Evolutionary conservation across 768 basidiomycete genomes (phyloP).

Genomic region (Phallus indusiatus): DNA sequence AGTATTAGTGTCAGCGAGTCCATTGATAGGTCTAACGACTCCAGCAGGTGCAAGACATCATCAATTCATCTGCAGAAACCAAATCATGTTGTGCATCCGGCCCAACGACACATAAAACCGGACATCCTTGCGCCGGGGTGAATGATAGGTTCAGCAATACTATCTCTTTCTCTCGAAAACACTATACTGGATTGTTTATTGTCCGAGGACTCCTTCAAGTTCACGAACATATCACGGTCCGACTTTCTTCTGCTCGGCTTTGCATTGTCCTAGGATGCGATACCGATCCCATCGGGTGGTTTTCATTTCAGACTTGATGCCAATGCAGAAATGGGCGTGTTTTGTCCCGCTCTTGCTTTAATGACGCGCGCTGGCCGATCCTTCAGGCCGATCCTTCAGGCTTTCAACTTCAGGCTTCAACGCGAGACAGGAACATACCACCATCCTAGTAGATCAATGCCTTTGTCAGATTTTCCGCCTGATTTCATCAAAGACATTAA

Average conservation of each 20-base stretch:
- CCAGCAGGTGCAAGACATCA: no score
- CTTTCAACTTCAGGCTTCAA: no score
- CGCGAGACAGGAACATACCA: slow-evolving; percentile 66
- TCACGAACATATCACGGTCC: slow-evolving; percentile 79
- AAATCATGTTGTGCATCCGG: no score
- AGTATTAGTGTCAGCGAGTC: no score
- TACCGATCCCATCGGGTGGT: slow-evolving; percentile 29
- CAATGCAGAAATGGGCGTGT: not conserved
- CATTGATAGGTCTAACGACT: no score
- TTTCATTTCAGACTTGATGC: slow-evolving; percentile 8
- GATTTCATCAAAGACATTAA: slow-evolving; percentile 75
- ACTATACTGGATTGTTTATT: slow-evolving; percentile 42
- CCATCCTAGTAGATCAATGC: slow-evolving; percentile 84
- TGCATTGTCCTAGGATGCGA: slow-evolving; percentile 82
- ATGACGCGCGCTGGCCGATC: not conserved
- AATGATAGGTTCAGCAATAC: no score
- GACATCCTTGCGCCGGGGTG: no score
- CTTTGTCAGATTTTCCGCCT: slow-evolving; percentile 85
- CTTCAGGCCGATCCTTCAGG: no score
- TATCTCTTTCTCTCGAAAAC: no score
- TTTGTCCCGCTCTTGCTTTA: not conserved
- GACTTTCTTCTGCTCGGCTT: slow-evolving; percentile 77
- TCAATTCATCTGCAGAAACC: no score
- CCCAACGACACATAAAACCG: no score
- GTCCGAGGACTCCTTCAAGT: slow-evolving; percentile 77